Conservation (phyloP, 2,329 filamentous ascomycete species). For the Mariannaea elegans region DNA sequence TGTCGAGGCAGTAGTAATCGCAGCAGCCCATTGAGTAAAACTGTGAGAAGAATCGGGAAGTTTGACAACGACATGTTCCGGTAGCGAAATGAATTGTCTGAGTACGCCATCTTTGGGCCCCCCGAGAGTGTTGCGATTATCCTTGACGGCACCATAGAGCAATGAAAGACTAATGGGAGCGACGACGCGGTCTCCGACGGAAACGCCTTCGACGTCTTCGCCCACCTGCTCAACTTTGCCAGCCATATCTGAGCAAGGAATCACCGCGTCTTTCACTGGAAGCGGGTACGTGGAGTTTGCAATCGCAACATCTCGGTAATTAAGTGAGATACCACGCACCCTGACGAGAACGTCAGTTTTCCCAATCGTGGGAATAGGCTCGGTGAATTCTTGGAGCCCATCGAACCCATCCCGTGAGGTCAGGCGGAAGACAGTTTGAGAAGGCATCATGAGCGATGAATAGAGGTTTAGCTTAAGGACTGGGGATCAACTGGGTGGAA, state of each 20-base stretch:
- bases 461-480: too few species aligned
- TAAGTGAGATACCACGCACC: slow-evolving; percentile 44
- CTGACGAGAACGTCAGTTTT: slow-evolving; percentile 43
- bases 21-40: slow-evolving; percentile 48
- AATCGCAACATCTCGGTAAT: slow-evolving; percentile 46
- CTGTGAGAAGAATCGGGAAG: slow-evolving; percentile 49
- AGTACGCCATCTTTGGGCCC: slow-evolving; percentile 50
- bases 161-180: slow-evolving; percentile 32
- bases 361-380: slow-evolving; percentile 37
- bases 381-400: too few species aligned
- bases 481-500: too few species aligned
- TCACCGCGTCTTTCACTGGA: slow-evolving; percentile 42
- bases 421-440: too few species aligned
- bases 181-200: slow-evolving; percentile 45
- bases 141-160: slow-evolving; percentile 39
- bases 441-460: too few species aligned
- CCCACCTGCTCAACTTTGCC: slow-evolving; percentile 46
- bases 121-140: slow-evolving; percentile 36
- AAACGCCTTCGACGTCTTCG: slow-evolving; percentile 33
- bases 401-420: too few species aligned
- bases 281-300: slow-evolving; percentile 42
- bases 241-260: slow-evolving; percentile 48
- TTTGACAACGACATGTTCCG: slow-evolving; percentile 49
- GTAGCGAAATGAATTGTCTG: slow-evolving; percentile 52
- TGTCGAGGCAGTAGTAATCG: slow-evolving; percentile 55